These are phyloP conservation scores for Ajuga reptans DNA, from an alignment of 305 asterid genomes.

Conservation along the genomic window DNA sequence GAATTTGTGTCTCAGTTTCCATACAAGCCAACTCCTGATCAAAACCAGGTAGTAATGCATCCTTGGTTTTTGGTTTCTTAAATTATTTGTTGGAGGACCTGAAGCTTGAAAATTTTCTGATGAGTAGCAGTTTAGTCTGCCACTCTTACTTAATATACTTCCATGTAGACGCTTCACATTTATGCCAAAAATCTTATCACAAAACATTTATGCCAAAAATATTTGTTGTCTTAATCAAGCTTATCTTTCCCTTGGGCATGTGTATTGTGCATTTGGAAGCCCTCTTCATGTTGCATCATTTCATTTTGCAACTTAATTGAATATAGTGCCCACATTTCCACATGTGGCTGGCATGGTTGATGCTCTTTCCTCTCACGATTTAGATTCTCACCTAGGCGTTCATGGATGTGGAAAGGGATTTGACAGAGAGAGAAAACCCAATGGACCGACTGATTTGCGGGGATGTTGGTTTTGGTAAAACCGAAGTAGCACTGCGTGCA, in stretches of 20 bases:
- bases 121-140: conserved; percentile 7
- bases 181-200: neutral
- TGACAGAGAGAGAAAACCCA: conserved; percentile 85
- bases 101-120: conserved; percentile 1
- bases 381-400: conserved; percentile 65
- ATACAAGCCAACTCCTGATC: conserved; percentile 86
- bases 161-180: conserved; percentile 11
- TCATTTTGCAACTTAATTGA: conserved; percentile 4
- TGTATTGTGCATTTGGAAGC: conserved; percentile 10
- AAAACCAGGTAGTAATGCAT: conserved; percentile 48
- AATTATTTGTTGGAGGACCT: conserved; percentile 10
- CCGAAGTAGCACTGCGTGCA: conserved; percentile 96
- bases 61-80: conserved; percentile 5
- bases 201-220: neutral
- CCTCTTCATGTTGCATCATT: conserved; percentile 11
- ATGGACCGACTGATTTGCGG: conserved; percentile 96
- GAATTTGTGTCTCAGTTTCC: conserved; percentile 77
- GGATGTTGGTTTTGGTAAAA: conserved; percentile 97
- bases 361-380: conserved; percentile 38
- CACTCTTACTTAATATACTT: conserved; percentile 8
- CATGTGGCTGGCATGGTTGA: conserved; percentile 23
- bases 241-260: conserved; percentile 14
- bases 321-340: conserved; percentile 9
- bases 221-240: conserved; percentile 6
- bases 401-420: conserved; percentile 82